phyloP scores from a whole-genome alignment of 2,329 filamentous ascomycete genomes.

The Fusarium sp. region DNA sequence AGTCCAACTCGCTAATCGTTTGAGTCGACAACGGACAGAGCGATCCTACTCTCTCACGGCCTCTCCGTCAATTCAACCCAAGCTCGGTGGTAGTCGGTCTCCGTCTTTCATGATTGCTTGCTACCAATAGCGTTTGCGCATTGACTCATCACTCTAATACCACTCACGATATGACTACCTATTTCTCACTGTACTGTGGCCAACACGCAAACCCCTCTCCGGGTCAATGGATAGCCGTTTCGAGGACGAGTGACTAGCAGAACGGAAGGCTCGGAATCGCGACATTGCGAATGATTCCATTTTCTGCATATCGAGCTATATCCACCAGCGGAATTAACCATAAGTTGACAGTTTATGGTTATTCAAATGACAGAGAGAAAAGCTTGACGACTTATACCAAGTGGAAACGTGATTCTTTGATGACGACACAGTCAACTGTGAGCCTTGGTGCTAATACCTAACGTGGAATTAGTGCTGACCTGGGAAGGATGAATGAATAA shows the following conservation, averaged over 20 bases:
- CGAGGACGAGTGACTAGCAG: not conserved
- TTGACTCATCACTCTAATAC: conserved; percentile 12
- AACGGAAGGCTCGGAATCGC: conserved; percentile 21
- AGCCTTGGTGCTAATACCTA: conserved; percentile 14
- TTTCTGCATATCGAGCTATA: not conserved
- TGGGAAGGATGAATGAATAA: conserved; percentile 17
- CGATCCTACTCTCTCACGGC: not conserved
- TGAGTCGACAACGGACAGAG: not conserved
- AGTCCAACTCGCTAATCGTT: not conserved
- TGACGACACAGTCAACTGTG: conserved; percentile 28
- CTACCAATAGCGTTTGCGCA: conserved; percentile 6
- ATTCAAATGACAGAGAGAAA: conserved; percentile 5
- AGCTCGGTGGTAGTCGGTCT: conserved; percentile 34
- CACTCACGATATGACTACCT: not conserved
- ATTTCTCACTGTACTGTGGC: not conserved
- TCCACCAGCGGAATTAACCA: conserved; percentile 7
- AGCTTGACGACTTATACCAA: not conserved
- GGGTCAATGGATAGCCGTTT: not conserved
- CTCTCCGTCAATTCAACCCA: conserved; percentile 1
- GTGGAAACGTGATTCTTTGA: conserved; percentile 23
- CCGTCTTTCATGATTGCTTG: conserved; percentile 3
- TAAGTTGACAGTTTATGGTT: conserved; percentile 22
- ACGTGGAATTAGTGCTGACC: conserved; percentile 37
- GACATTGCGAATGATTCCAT: not conserved
- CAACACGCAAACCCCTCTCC: conserved; percentile 10